A percentile compares a stretch with the other conserved stretches of the same genome.
These are phyloP conservation scores for Xylariaceae sp. DNA, from an alignment of 2,329 filamentous ascomycete species.

Conservation along the genomic window DNA sequence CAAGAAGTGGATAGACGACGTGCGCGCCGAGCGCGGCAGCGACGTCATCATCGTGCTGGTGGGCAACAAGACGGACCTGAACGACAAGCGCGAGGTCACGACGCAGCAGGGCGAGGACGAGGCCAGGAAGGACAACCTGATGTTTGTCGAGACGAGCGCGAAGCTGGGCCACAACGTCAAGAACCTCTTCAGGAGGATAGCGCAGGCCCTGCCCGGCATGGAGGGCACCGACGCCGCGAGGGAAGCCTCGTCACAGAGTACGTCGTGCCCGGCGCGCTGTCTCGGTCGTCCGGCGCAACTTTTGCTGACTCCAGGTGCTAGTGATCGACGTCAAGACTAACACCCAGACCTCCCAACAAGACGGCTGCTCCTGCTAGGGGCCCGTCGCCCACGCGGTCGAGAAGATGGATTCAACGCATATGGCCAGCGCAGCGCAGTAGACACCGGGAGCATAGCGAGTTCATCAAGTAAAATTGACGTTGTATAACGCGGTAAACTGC, in stretches of 20 bases:
- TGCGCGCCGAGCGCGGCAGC: slow-evolving; percentile 90
- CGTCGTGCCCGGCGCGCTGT: slow-evolving; percentile 26
- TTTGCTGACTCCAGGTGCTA: slow-evolving; percentile 32
- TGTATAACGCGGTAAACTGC: too few relatives aligned
- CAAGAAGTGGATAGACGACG: slow-evolving; percentile 98
- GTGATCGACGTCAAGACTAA: slow-evolving; percentile 93
- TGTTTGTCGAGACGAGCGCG: slow-evolving; percentile 98
- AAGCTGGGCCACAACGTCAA: slow-evolving; percentile 99
- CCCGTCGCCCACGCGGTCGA: too few relatives aligned
- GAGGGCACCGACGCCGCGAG: slow-evolving; percentile 78
- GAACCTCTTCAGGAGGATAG: slow-evolving; percentile 94
- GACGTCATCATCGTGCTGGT: slow-evolving; percentile 98
- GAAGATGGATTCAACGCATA: too few relatives aligned
- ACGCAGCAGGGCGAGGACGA: slow-evolving; percentile 95
- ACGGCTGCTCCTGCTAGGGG: slow-evolving; percentile 60
- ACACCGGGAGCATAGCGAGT: slow-evolving; percentile 26
- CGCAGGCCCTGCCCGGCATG: slow-evolving; percentile 95
- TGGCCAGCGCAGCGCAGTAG: slow-evolving; percentile 10
- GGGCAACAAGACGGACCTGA: slow-evolving; percentile 98
- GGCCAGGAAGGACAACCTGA: slow-evolving; percentile 93
- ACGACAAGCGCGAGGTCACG: slow-evolving; percentile 96
- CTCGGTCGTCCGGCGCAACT: background rate
- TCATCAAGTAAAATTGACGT: too few relatives aligned
- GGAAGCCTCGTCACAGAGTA: slow-evolving; percentile 69
- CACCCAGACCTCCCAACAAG: slow-evolving; percentile 60